phyloP scores from a whole-genome alignment of 2,329 filamentous ascomycete species.

The Beauveria sp. region DNA sequence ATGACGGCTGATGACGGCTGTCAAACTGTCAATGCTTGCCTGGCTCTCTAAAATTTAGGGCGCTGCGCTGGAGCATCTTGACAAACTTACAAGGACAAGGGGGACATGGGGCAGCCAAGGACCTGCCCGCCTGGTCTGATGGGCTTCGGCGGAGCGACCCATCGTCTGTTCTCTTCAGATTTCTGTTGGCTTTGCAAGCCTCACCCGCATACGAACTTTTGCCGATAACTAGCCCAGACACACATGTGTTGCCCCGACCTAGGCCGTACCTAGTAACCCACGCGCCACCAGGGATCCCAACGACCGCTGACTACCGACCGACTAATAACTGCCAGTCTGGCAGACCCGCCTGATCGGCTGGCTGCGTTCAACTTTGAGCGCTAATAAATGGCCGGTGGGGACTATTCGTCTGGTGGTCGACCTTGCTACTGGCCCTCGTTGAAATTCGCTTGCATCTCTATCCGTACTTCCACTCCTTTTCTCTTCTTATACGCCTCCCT shows the following conservation, averaged over 20 bases:
- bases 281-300: neutral
- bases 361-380: slow-evolving; percentile 16
- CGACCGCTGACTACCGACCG: neutral
- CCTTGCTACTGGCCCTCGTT: slow-evolving; percentile 1
- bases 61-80: no score
- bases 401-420: neutral
- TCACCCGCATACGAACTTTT: neutral
- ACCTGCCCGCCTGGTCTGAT: neutral
- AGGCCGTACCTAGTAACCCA: no score
- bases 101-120: neutral
- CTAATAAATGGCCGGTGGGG: slow-evolving; percentile 17
- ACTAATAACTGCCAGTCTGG: neutral
- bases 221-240: neutral
- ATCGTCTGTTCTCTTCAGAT: slow-evolving; percentile 2
- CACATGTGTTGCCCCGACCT: neutral
- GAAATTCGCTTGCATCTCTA: neutral
- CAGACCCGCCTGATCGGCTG: slow-evolving; percentile 18
- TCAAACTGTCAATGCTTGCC: no score
- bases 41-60: no score
- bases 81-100: no score
- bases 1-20: neutral
- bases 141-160: neutral
- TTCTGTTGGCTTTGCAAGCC: neutral
- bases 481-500: neutral
- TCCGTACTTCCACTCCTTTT: neutral